Conservation (phyloP, 768 basidiomycete species). For the Tulasnella sp. region DNA sequence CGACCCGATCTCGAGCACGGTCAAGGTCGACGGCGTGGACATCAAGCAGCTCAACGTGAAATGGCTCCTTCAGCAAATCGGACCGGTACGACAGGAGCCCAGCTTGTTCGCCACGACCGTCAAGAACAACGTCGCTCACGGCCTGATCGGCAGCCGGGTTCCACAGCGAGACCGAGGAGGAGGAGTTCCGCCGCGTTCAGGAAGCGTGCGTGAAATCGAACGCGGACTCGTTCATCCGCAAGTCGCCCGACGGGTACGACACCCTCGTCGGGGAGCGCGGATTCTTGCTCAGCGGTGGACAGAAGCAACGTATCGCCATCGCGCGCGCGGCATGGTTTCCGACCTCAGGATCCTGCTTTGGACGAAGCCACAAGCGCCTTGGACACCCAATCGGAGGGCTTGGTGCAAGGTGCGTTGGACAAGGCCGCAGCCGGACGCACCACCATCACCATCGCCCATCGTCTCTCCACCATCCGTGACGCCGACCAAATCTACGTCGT, state of each 20-base stretch:
- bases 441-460: slow-evolving; percentile 50
- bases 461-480: slow-evolving; percentile 47
- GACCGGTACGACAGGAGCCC: slow-evolving; percentile 49
- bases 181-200: slow-evolving; percentile 47
- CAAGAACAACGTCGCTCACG: slow-evolving; percentile 52
- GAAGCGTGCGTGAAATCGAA: slow-evolving; percentile 52
- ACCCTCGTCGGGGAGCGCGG: slow-evolving; percentile 52
- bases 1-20: slow-evolving; percentile 68
- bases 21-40: slow-evolving; percentile 72
- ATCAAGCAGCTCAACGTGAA: slow-evolving; percentile 49
- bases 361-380: slow-evolving; percentile 88
- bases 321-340: slow-evolving; percentile 46
- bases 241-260: slow-evolving; percentile 51
- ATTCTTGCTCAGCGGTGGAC: slow-evolving; percentile 56
- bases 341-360: slow-evolving; percentile 64
- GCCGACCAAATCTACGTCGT: slow-evolving; percentile 50
- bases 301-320: slow-evolving; percentile 53
- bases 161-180: slow-evolving; percentile 51
- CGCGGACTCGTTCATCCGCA: slow-evolving; percentile 51
- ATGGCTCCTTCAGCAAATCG: slow-evolving; percentile 44
- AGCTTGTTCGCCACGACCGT: slow-evolving; percentile 51
- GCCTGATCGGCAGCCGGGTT: slow-evolving; percentile 50
- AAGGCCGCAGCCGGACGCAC: slow-evolving; percentile 50
- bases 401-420: slow-evolving; percentile 89
- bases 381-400: slow-evolving; percentile 79